Base-by-base conservation (phyloP, 345 rosid genomes). In the Eucalyptus cloeziana region DNA sequence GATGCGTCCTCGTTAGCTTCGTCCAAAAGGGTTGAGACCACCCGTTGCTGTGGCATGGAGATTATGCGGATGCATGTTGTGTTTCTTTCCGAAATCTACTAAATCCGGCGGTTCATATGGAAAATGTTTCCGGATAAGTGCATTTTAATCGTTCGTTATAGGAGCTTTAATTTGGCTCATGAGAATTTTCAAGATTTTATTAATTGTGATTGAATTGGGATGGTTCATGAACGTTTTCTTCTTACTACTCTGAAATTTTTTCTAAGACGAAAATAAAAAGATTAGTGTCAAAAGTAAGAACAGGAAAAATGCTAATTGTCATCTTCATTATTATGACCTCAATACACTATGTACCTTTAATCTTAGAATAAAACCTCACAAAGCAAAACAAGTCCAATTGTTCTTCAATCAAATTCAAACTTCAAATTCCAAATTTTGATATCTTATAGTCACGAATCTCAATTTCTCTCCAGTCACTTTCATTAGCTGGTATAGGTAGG, bases 191-290 rank as follows among this genome's bases (percentile, higher is more conserved):
- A 6, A 60, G 16, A 60, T 60, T 6, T 60, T 25, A 1, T 3
- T 60, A 60, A 25, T 12, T 7, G 2, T 60, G 4, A 27, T 60
- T 60, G 69, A 5, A 25, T 30, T 27, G 30, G 16, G n/a, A 60
- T 13, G 16, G 16, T 60, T 27, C n/a, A 0, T 6, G 2, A 60
- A 12, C 4, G 0, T 10, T 60, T 60, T 60, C 15, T 2, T 12
- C 4, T 60, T 27, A 25, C 4, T 2, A 1, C 0, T 11, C 7
- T 25, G 16, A 27, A 60, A 60, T 0, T 12, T 60, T 25, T 60
- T 27, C 31, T 60, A 5, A 13, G 8, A 60, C 1, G 0, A 27
- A 7, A 27, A 6, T 27, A 60, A 60, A 30, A 60, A 27, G 27
- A 60, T 60, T 6, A 60, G 15, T 10, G 69, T 27, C 69, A 13